Evolutionary conservation across 305 asterid species (phyloP).

Genomic region (Solanum hybrid): DNA sequence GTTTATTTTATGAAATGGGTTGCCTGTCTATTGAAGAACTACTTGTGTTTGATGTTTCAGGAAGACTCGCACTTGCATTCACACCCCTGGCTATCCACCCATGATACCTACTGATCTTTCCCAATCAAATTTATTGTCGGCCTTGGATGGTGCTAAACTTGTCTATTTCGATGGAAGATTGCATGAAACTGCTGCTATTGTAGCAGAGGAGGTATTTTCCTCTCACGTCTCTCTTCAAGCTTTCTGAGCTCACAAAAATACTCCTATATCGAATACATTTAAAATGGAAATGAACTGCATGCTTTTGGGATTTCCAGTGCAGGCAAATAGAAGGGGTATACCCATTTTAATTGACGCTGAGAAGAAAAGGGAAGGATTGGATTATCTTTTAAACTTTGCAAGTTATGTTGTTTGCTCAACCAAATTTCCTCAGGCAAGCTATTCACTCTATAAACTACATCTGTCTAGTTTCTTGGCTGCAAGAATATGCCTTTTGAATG

Average conservation of each 20-base stretch:
- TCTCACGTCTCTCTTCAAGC: background rate
- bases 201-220: conserved; percentile 75
- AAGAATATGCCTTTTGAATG: background rate
- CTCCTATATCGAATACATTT: background rate
- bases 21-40: background rate
- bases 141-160: conserved; percentile 60
- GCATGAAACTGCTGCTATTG: conserved; percentile 72
- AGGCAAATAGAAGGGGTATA: conserved; percentile 84
- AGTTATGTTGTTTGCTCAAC: conserved; percentile 75
- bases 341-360: conserved; percentile 90
- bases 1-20: background rate
- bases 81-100: conserved; percentile 93
- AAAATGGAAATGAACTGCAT: conserved; percentile 25
- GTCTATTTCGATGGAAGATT: conserved; percentile 76
- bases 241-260: background rate
- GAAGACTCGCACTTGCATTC: conserved; percentile 95
- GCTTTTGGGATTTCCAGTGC: conserved; percentile 64
- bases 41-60: conserved; percentile 34
- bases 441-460: conserved; percentile 3
- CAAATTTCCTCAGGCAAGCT: conserved; percentile 84
- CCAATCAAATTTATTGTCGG: conserved; percentile 44
- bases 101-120: conserved; percentile 77
- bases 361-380: conserved; percentile 81
- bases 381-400: conserved; percentile 65
- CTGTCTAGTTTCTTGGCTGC: background rate